Percentiles rank a stretch among this genome's conserved stretches.
These are phyloP conservation scores for Coprinellus aureogranulatus DNA, from an alignment of 768 basidiomycete genomes.

Conservation along the genomic window DNA sequence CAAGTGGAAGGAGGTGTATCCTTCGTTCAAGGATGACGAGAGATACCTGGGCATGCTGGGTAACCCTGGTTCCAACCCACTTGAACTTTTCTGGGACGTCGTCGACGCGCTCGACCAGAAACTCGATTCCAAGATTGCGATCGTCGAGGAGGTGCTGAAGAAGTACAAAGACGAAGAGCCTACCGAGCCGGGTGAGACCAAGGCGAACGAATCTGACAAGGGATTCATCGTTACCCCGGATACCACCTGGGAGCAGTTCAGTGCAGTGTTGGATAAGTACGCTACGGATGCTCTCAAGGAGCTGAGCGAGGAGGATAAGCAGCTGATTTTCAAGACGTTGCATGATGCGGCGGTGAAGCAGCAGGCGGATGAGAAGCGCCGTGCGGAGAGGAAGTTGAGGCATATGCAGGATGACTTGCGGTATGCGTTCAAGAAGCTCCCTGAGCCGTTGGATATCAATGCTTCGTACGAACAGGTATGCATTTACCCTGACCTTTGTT, in stretches of 20 bases:
- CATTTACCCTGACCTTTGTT: conserved; percentile 3
- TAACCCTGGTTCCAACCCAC: conserved; percentile 88
- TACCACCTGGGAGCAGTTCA: conserved; percentile 66
- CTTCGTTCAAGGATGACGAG: conserved; percentile 68
- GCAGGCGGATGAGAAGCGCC: conserved; percentile 83
- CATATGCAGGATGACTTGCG: conserved; percentile 94
- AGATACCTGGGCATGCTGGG: conserved; percentile 90
- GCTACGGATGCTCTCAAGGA: conserved; percentile 49
- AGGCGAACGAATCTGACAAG: conserved; percentile 20
- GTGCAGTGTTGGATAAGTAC: conserved; percentile 52
- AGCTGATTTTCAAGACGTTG: conserved; percentile 65
- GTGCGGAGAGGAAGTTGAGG: conserved; percentile 78
- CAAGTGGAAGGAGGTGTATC: conserved; percentile 91
- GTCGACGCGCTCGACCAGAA: conserved; percentile 86
- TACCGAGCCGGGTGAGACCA: conserved; percentile 26
- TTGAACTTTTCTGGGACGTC: conserved; percentile 95
- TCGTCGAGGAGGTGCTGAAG: conserved; percentile 61
- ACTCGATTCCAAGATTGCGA: conserved; percentile 73
- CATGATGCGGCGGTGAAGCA: conserved; percentile 68
- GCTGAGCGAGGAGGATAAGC: conserved; percentile 52
- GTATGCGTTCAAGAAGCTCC: conserved; percentile 88
- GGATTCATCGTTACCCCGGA: conserved; percentile 48
- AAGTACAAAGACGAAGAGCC: conserved; percentile 40
- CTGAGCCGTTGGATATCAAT: conserved; percentile 75
- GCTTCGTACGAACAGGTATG: conserved; percentile 79